Conservation (phyloP, 2,329 filamentous ascomycete genomes). For the Hirsutella minnesotensis region DNA sequence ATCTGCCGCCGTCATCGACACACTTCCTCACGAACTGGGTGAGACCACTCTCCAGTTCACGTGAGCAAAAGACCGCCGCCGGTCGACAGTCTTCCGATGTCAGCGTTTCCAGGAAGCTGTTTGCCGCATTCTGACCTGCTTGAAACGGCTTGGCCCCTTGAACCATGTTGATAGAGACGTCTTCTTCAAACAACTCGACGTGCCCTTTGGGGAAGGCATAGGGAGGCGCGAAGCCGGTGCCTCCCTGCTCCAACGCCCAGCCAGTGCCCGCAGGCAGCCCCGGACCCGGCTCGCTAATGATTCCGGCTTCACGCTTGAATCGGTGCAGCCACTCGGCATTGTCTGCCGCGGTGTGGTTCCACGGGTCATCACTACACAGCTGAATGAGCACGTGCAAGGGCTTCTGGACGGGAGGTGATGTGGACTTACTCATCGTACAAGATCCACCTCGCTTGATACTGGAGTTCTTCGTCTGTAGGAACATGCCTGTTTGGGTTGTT, state of each 20-base stretch:
- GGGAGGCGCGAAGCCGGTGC: slow-evolving; percentile 43
- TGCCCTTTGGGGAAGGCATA: slow-evolving; percentile 34
- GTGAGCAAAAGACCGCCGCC: slow-evolving; percentile 43
- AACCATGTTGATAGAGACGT: slow-evolving; percentile 20
- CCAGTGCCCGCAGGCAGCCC: slow-evolving; percentile 29
- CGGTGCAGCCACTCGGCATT: slow-evolving; percentile 51
- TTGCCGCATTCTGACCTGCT: slow-evolving; percentile 30
- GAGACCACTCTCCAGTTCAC: slow-evolving; percentile 45
- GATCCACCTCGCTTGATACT: slow-evolving; percentile 51
- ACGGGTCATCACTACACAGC: slow-evolving; percentile 41
- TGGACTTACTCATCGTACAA: slow-evolving; percentile 47
- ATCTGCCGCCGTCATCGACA: slow-evolving; percentile 22
- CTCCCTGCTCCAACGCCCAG: slow-evolving; percentile 38
- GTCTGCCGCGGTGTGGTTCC: slow-evolving; percentile 53
- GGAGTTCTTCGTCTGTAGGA: slow-evolving; percentile 50
- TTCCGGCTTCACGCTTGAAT: slow-evolving; percentile 47
- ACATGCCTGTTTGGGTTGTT: slow-evolving; percentile 49
- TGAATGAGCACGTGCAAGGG: neutral
- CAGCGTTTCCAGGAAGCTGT: slow-evolving; percentile 35
- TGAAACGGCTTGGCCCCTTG: slow-evolving; percentile 28
- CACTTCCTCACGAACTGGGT: slow-evolving; percentile 32
- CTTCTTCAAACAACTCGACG: slow-evolving; percentile 21
- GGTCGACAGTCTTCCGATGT: slow-evolving; percentile 31
- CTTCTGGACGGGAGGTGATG: neutral
- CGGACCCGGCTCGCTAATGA: slow-evolving; percentile 36